These are phyloP conservation scores for Tolypocladium ophioglossoides DNA, from an alignment of 2,329 filamentous ascomycete genomes.

Conservation along the genomic window DNA sequence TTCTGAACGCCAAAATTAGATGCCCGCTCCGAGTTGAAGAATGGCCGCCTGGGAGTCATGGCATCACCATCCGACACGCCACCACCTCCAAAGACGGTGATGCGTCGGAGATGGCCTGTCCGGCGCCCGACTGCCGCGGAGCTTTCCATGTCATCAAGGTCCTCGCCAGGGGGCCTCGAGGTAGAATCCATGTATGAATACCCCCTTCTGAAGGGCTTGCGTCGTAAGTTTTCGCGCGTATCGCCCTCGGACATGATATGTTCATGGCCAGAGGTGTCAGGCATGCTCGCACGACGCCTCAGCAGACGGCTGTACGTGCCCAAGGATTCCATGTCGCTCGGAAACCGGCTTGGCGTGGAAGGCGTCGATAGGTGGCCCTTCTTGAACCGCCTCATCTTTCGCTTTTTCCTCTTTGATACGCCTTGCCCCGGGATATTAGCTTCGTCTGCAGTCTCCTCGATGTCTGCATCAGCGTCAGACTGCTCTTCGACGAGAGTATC, in stretches of 20 bases:
- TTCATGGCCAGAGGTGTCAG: slow-evolving; percentile 45
- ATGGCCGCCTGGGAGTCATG: slow-evolving; percentile 43
- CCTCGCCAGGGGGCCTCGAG: slow-evolving; percentile 36
- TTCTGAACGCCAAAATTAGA: slow-evolving; percentile 68
- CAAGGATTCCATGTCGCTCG: slow-evolving; percentile 29
- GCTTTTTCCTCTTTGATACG: slow-evolving; percentile 43
- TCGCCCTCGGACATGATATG: slow-evolving; percentile 68
- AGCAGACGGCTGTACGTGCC: slow-evolving; percentile 38
- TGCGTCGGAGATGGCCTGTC: slow-evolving; percentile 52
- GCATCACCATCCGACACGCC: slow-evolving; percentile 54
- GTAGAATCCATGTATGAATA: slow-evolving; percentile 45
- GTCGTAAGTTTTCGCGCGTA: slow-evolving; percentile 49
- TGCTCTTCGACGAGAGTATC: slow-evolving; percentile 42
- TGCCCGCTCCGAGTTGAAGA: slow-evolving; percentile 55
- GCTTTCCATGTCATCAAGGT: slow-evolving; percentile 40
- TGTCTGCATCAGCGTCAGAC: slow-evolving; percentile 50
- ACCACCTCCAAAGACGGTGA: slow-evolving; percentile 56
- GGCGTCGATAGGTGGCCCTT: slow-evolving; percentile 52
- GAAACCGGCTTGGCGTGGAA: slow-evolving; percentile 45
- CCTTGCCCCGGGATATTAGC: slow-evolving; percentile 30
- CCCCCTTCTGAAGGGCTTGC: slow-evolving; percentile 42
- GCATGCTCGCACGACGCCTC: slow-evolving; percentile 55
- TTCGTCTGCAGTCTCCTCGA: slow-evolving; percentile 80
- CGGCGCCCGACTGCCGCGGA: slow-evolving; percentile 37
- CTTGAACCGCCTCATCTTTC: slow-evolving; percentile 49